A percentile compares a stretch with the other conserved stretches of the same genome.
These are phyloP conservation scores for Pseudopyrenochaeta lycopersici DNA, from an alignment of 2,329 filamentous ascomycete genomes.

Conservation along the genomic window DNA sequence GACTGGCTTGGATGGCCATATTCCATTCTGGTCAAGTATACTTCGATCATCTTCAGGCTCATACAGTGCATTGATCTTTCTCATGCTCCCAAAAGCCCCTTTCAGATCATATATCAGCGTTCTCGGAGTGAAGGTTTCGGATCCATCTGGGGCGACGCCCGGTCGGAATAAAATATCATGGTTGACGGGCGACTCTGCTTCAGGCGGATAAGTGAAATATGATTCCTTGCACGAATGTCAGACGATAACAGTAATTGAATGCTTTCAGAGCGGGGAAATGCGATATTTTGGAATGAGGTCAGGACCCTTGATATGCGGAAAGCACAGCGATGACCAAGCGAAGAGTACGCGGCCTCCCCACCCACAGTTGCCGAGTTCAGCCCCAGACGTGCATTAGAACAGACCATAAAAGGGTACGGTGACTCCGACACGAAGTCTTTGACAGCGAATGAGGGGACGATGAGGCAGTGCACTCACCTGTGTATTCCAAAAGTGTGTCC, in stretches of 20 bases:
- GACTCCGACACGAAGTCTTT: neutral
- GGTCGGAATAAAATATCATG: conserved; percentile 90
- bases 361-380: conserved; percentile 7
- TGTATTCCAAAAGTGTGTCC: conserved; percentile 97
- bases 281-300: neutral
- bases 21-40: conserved; percentile 30
- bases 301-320: conserved; percentile 4
- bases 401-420: neutral
- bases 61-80: conserved; percentile 89
- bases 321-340: conserved; percentile 20
- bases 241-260: neutral
- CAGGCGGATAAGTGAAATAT: conserved; percentile 89
- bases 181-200: conserved; percentile 70
- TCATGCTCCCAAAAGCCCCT: conserved; percentile 87
- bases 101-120: conserved; percentile 96
- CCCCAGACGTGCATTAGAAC: conserved; percentile 12
- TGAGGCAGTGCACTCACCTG: conserved; percentile 65
- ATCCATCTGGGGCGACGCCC: conserved; percentile 81
- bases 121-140: conserved; percentile 90
- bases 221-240: conserved; percentile 72
- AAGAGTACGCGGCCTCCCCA: conserved; percentile 27
- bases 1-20: conserved; percentile 55
- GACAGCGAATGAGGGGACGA: neutral
- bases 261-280: neutral
- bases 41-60: conserved; percentile 61